Evolutionary conservation across 2,329 filamentous ascomycete species (phyloP).

Genomic region (Curvularia eragrostidis): DNA sequence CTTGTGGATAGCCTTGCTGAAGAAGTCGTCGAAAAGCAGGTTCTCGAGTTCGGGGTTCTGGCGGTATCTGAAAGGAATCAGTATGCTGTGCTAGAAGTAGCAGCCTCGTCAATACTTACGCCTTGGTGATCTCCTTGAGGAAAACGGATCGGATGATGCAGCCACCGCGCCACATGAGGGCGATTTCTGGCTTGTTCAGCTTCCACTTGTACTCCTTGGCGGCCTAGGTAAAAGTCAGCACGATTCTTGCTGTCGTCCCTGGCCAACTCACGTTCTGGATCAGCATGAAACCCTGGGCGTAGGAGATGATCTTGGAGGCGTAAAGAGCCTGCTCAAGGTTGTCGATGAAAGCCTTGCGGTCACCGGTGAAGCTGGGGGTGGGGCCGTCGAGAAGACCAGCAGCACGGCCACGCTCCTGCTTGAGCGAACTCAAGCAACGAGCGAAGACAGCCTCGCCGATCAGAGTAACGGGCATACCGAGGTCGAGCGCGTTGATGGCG

Average conservation of each 20-base stretch:
- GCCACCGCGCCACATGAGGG: conserved; percentile 99
- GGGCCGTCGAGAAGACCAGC: conserved; percentile 80
- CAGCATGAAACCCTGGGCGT: conserved; percentile 99
- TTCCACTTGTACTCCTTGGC: conserved; percentile 97
- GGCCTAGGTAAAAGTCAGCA: conserved; percentile 63
- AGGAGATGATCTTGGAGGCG: conserved; percentile 99
- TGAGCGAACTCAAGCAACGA: conserved; percentile 91
- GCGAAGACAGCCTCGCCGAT: conserved; percentile 97
- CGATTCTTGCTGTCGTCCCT: background rate
- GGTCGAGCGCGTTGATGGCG: conserved; percentile 96
- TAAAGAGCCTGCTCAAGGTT: conserved; percentile 99
- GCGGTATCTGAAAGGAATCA: conserved; percentile 64
- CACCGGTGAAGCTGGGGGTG: conserved; percentile 79
- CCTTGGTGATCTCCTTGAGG: conserved; percentile 98
- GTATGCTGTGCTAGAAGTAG: background rate
- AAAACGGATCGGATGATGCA: conserved; percentile 99
- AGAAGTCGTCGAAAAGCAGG: conserved; percentile 98
- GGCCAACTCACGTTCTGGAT: conserved; percentile 83
- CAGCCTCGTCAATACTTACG: conserved; percentile 48
- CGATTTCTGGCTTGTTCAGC: conserved; percentile 99
- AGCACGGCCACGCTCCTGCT: conserved; percentile 87
- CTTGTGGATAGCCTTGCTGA: conserved; percentile 98
- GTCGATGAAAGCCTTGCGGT: conserved; percentile 92
- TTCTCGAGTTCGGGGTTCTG: conserved; percentile 94
- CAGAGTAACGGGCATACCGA: conserved; percentile 97